Evolutionary conservation across 305 asterid genomes (phyloP), one percentile per base, ranked within the genome.

Genomic region (Fraxinus latifolia): DNA sequence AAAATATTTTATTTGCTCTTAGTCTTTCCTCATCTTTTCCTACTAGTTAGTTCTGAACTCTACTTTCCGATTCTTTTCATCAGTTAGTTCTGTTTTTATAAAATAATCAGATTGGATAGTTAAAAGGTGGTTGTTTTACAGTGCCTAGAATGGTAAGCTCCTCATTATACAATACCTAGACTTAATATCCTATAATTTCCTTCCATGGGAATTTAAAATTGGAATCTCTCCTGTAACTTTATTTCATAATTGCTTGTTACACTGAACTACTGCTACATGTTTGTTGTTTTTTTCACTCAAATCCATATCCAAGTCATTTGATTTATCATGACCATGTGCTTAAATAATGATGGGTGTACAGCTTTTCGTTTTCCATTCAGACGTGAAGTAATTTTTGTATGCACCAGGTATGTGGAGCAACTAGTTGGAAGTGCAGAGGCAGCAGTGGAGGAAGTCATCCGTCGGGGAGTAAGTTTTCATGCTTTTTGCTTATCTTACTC

Each of bases 341-440:
- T 58, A 65, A 65, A 4, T 27, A 65, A 65, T 25, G 73, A 11
- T 65, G 36, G 3, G 34, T 23, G 73, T 27, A 27, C 34, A 3
- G 73, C 75, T 2, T 70, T 27, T 31, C 75, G 33, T 70, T 70
- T 29, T 70, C 23, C 42, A 70, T 70, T 65, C 31, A 65, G 36
- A 31, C 2, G 5, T 29, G 75, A 70, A 29, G 19, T 29, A 4
- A 44, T 31, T 70, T 15, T 82, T 77, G 37, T 84, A 5, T 84
- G 82, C 82, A 79, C 81, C 89, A 96, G 99, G 88, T 94, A 92
- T 42, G 93, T 96, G 12, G 98, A 94, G 88, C 99, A 96, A 87
- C 98, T 96, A 73, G 97, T 96, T 87, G 92, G 90, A 74, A 96
- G 99, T 84, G 99, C 98, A 14, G 98, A 94, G 89, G 98, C 99